phyloP scores from a whole-genome alignment of 2,329 filamentous ascomycete species.

The Pseudomassariella vexata region DNA sequence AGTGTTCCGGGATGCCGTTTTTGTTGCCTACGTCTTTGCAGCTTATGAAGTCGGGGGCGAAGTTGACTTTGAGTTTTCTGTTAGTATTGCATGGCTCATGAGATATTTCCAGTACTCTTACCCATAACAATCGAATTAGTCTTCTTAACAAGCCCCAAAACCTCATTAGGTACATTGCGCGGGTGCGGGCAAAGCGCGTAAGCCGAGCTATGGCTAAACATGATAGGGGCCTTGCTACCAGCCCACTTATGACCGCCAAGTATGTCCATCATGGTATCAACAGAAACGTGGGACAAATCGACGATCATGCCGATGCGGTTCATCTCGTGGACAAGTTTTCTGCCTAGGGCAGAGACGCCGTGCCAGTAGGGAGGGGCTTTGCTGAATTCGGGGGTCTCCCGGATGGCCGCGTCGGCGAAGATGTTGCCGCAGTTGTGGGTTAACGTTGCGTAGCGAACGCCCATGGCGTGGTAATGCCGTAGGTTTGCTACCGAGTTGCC shows the following conservation, averaged over 20 bases:
- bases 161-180: slow-evolving; percentile 70
- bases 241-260: slow-evolving; percentile 62
- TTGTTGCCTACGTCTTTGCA: slow-evolving; percentile 56
- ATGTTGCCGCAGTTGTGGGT: slow-evolving; percentile 92
- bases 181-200: slow-evolving; percentile 79
- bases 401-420: slow-evolving; percentile 78
- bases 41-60: slow-evolving; percentile 75
- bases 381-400: slow-evolving; percentile 40
- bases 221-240: slow-evolving; percentile 74
- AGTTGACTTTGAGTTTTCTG: slow-evolving; percentile 55
- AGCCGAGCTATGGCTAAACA: slow-evolving; percentile 84
- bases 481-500: slow-evolving; percentile 76
- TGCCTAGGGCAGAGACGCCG: slow-evolving; percentile 68
- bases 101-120: slow-evolving; percentile 10
- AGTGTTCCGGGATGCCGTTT: slow-evolving; percentile 62
- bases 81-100: neutral
- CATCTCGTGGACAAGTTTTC: slow-evolving; percentile 75
- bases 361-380: slow-evolving; percentile 56
- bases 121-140: slow-evolving; percentile 73
- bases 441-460: slow-evolving; percentile 81
- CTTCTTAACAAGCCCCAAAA: slow-evolving; percentile 69
- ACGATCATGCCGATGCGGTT: slow-evolving; percentile 94
- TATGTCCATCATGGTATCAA: slow-evolving; percentile 81
- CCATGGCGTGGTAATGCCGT: slow-evolving; percentile 68
- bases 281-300: slow-evolving; percentile 71